Evolutionary conservation across 345 rosid species (phyloP).

Genomic region (Aquilaria malaccensis): DNA sequence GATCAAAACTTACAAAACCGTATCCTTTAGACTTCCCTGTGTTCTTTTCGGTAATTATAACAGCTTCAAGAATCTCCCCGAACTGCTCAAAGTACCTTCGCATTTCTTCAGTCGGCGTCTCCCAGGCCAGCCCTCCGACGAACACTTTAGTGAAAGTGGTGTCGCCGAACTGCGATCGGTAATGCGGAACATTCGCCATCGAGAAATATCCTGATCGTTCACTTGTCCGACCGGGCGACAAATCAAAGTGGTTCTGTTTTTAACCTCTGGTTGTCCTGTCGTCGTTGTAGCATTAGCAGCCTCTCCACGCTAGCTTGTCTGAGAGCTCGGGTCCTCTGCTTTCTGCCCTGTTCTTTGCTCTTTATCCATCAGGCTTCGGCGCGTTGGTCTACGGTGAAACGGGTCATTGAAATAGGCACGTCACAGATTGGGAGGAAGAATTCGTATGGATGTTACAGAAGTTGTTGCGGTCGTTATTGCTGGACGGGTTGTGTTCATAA

Average conservation of each 20-base stretch:
- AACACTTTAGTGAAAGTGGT: constrained; percentile 85
- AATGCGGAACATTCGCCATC: constrained; percentile 38
- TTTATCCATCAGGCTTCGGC: constrained; percentile 1
- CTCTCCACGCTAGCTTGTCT: background rate
- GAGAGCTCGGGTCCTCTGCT: constrained; percentile 15
- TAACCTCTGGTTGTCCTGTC: no score
- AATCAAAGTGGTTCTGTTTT: no score
- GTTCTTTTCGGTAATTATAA: constrained; percentile 69
- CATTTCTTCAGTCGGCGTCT: constrained; percentile 86
- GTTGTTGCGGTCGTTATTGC: constrained; percentile 11
- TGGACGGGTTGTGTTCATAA: constrained; percentile 22
- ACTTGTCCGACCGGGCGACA: no score
- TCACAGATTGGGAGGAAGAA: constrained; percentile 10
- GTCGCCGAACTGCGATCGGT: constrained; percentile 93
- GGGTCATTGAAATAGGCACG: constrained; percentile 10
- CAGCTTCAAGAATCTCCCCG: constrained; percentile 96
- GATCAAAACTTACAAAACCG: constrained; percentile 63
- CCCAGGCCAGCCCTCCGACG: constrained; percentile 96
- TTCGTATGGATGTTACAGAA: constrained; percentile 13
- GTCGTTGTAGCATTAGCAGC: no score
- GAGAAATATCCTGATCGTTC: background rate
- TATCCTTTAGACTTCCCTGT: constrained; percentile 95
- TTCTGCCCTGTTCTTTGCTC: constrained; percentile 9
- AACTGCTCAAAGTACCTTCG: constrained; percentile 76
- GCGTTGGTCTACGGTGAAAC: constrained; percentile 7